Base-by-base conservation (phyloP, 192 early-diverging fungal species). In the Diversispora epigaea region DNA sequence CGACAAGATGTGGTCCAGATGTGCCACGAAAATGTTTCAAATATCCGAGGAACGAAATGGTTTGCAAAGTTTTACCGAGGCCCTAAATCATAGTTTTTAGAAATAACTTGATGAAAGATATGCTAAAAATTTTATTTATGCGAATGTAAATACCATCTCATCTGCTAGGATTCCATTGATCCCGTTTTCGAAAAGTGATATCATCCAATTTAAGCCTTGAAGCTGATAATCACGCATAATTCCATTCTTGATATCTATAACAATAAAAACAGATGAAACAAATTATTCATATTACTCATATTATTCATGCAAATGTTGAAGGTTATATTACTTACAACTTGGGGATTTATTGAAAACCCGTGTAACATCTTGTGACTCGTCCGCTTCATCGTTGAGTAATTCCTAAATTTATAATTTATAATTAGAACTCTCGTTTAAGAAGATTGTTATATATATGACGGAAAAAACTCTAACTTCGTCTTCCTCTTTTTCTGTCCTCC, bases 161-260 rank as follows among this genome's bases (percentile, higher is more conserved):
- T 98, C 97, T n/a, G 97, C 96, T 44, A 99, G 81, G 65, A 98
- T 97, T 22, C 97, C 97, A 79, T 99, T 99, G 80, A 99, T 95
- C n/a, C 94, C 94, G 79, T 99, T 97, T 74, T 95, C 91, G 73
- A 89, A 97, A 56, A 99, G 85, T 2, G 93, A 95, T 40, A 99
- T 91, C 87, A 99, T 92, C 97, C 97, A 99, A 80, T 96, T 98
- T 44, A 99, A 86, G 19, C 97, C 97, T 68, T 96, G 95, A 22
- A 98, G 80, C 79, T 99, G 97, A 76, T 99, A 99, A 79, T 98
- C 96, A 43, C 97, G 86, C 85, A 99, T 88, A 15, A 80, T 92
- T n/a, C 96, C 97, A 21, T 92, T 93, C 46, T 89, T 89, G 69
- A 99, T 91, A 74, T 95, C 92, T 92, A 82, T 32, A 55, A 19